A percentile compares a stretch with the other conserved stretches of the same genome.
Evolutionary conservation across 345 rosid genomes (phyloP).

Genomic region (Ricinus communis): DNA sequence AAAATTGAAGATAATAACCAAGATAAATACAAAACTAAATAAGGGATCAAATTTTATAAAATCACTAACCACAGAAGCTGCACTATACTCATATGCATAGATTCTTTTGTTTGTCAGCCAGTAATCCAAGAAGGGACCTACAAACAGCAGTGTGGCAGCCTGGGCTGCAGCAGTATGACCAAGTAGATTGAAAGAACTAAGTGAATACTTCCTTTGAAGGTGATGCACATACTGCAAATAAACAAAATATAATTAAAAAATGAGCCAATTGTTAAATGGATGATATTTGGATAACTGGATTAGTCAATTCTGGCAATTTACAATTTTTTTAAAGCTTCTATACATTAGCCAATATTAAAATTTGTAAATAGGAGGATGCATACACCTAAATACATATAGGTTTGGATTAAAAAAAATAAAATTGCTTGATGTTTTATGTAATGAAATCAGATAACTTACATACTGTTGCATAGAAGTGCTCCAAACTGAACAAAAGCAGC

Average conservation of each 20-base stretch:
- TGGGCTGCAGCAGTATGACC: conserved; percentile 99
- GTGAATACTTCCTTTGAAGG: conserved; percentile 82
- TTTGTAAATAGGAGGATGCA: too few relatives aligned
- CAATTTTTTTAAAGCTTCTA: neutral
- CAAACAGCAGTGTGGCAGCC: conserved; percentile 75
- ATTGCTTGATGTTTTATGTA: neutral
- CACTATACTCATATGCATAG: conserved; percentile 56
- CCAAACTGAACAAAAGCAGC: conserved; percentile 91
- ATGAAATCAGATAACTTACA: conserved; percentile 46
- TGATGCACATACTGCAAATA: conserved; percentile 81
- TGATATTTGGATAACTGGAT: neutral
- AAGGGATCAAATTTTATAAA: too few relatives aligned
- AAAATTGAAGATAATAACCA: neutral
- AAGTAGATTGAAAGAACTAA: conserved; percentile 84
- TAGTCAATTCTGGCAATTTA: neutral
- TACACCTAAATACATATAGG: neutral
- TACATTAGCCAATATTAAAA: too few relatives aligned
- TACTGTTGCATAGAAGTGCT: conserved; percentile 97
- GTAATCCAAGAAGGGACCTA: conserved; percentile 88
- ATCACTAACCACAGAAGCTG: conserved; percentile 58
- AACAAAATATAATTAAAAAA: neutral
- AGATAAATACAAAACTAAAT: neutral
- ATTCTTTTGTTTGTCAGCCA: conserved; percentile 80
- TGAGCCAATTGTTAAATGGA: neutral
- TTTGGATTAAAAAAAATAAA: neutral